These are phyloP conservation scores for Primulina tabacum DNA, from an alignment of 257 asterid species.

Conservation along the genomic window DNA sequence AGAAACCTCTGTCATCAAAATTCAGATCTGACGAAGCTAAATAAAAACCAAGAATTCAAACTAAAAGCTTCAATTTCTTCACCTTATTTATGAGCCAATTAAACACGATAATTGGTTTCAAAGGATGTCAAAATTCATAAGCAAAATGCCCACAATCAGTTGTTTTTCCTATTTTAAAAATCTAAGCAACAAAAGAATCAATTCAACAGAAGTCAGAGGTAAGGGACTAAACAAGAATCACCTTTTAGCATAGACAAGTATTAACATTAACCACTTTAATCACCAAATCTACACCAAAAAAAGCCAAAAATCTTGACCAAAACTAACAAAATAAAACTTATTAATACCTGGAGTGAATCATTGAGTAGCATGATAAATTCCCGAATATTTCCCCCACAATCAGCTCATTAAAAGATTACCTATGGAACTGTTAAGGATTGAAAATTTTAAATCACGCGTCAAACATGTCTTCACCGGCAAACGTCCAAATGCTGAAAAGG, in stretches of 20 bases:
- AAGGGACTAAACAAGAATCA: background rate
- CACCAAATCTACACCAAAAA: background rate
- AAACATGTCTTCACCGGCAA: background rate
- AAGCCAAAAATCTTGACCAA: background rate
- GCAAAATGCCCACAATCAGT: background rate
- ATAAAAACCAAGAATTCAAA: constrained; percentile 11
- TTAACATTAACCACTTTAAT: background rate
- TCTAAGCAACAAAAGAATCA: background rate
- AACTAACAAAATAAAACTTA: background rate
- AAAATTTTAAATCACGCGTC: background rate
- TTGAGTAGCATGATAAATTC: background rate
- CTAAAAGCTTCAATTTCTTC: constrained; percentile 29
- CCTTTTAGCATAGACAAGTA: background rate
- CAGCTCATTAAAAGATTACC: constrained; percentile 14
- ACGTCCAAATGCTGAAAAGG: background rate
- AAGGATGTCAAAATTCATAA: background rate
- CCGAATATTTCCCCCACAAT: constrained; percentile 22
- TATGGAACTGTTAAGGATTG: constrained; percentile 16
- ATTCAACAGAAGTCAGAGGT: background rate
- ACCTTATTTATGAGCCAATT: constrained; percentile 17
- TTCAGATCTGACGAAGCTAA: constrained; percentile 67
- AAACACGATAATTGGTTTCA: no score
- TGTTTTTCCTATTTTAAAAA: background rate
- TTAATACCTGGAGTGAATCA: background rate
- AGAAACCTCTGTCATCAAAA: constrained; percentile 21